phyloP scores from a whole-genome alignment of 768 basidiomycete genomes.

The Trametopsis cervina region DNA sequence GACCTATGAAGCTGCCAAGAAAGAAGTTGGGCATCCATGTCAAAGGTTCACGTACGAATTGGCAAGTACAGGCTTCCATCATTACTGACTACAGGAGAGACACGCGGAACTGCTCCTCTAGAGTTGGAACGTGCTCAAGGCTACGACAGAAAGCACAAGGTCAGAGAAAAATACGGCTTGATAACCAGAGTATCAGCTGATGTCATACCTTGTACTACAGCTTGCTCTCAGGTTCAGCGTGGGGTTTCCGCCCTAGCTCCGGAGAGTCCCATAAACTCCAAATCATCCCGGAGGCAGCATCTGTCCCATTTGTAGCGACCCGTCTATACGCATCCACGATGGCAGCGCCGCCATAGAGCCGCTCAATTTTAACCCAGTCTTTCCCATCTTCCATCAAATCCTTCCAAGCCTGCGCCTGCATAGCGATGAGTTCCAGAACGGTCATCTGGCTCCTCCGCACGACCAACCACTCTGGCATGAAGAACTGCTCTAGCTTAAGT shows the following conservation, averaged over 20 bases:
- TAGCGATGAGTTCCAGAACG: constrained; percentile 35
- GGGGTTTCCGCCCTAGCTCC: constrained; percentile 7
- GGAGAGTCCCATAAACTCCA: constrained; percentile 60
- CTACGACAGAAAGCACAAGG: no score
- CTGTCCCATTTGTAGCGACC: constrained; percentile 38
- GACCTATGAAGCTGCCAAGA: no score
- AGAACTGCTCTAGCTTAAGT: constrained; percentile 43
- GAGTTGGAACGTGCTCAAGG: no score
- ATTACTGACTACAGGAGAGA: no score
- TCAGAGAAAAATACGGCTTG: no score
- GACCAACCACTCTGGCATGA: constrained; percentile 65
- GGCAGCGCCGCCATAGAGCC: constrained; percentile 36
- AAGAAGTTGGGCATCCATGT: no score
- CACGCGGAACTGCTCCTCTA: no score
- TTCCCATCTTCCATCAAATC: constrained; percentile 49
- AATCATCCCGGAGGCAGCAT: constrained; percentile 49
- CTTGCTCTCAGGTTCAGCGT: constrained; percentile 2
- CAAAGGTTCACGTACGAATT: no score
- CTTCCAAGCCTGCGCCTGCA: constrained; percentile 54
- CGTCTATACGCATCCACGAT: constrained; percentile 45
- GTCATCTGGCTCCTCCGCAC: constrained; percentile 44
- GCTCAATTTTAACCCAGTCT: constrained; percentile 48
- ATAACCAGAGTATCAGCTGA: not conserved
- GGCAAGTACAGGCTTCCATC: no score
- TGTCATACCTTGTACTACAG: constrained; percentile 8